phyloP scores from a whole-genome alignment of 495 filamentous ascomycete genomes.

The Hypomontagnella monticulosa region DNA sequence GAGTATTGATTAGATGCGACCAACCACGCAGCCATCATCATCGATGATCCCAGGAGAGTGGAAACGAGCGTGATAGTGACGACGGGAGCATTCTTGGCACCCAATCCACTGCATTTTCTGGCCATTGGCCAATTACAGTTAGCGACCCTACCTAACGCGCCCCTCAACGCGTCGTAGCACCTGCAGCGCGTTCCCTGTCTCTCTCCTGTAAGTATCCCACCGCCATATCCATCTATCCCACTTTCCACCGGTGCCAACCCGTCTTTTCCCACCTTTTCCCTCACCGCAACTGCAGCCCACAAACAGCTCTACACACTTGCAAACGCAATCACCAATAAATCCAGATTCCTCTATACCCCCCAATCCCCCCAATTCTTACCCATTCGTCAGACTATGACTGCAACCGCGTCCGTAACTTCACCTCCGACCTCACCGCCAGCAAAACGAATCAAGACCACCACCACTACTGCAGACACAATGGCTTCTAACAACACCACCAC shows the following conservation, averaged over 20 bases:
- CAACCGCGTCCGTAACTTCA: conserved; percentile 53
- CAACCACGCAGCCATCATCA: conserved; percentile 1
- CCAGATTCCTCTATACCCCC: too few species aligned
- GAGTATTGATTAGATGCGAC: background rate
- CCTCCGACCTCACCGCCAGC: conserved; percentile 57
- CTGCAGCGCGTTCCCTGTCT: conserved; percentile 31
- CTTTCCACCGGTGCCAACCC: conserved; percentile 18
- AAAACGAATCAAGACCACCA: conserved; percentile 57
- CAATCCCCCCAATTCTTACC: too few species aligned
- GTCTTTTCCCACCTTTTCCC: background rate
- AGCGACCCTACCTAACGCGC: background rate
- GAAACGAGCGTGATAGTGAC: background rate
- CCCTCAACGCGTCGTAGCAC: conserved; percentile 33
- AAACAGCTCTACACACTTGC: conserved; percentile 2
- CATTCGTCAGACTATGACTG: conserved; percentile 61
- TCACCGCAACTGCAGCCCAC: conserved; percentile 36
- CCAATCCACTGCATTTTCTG: conserved; percentile 1
- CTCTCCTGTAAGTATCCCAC: conserved; percentile 47
- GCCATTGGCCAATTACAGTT: conserved; percentile 35
- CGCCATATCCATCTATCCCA: conserved; percentile 30
- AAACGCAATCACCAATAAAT: background rate
- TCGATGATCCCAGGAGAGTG: background rate
- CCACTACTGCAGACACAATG: conserved; percentile 28
- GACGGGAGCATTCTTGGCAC: conserved; percentile 1
- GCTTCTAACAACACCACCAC: conserved; percentile 8